phyloP scores from a whole-genome alignment of 2,329 filamentous ascomycete genomes.

The Zymoseptoria pseudotritici region DNA sequence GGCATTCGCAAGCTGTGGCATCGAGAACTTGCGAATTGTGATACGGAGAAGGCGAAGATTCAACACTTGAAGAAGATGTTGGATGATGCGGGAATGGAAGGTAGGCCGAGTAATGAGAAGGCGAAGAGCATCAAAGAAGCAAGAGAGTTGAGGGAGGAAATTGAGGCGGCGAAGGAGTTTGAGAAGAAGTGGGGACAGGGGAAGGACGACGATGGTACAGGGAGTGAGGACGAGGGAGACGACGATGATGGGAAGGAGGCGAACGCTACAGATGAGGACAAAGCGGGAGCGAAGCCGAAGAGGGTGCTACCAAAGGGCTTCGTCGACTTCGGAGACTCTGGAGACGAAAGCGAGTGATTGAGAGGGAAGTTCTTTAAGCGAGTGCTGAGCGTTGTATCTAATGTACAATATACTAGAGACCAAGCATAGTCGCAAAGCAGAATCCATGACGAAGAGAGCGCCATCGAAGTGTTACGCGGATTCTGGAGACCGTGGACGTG shows the following conservation, averaged over 20 bases:
- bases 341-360: slow-evolving; percentile 26
- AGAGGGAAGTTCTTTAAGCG: background rate
- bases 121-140: slow-evolving; percentile 81
- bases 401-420: background rate
- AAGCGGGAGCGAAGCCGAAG: slow-evolving; percentile 9
- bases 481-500: too few species aligned
- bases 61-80: slow-evolving; percentile 73
- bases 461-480: too few species aligned
- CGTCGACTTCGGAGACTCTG: slow-evolving; percentile 32
- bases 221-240: slow-evolving; percentile 5
- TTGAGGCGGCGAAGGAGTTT: slow-evolving; percentile 78
- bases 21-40: slow-evolving; percentile 69
- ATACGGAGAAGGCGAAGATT: slow-evolving; percentile 71
- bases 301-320: slow-evolving; percentile 26
- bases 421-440: too few species aligned
- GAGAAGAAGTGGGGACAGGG: slow-evolving; percentile 65
- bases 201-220: slow-evolving; percentile 6
- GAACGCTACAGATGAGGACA: slow-evolving; percentile 6
- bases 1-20: slow-evolving; percentile 89
- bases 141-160: slow-evolving; percentile 74
- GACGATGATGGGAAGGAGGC: slow-evolving; percentile 7
- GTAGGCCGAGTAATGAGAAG: slow-evolving; percentile 76
- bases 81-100: slow-evolving; percentile 75
- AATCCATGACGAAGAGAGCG: too few species aligned
- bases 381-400: background rate